phyloP scores from a whole-genome alignment of 805 yeast species.

The Ogataea trehalophila region DNA sequence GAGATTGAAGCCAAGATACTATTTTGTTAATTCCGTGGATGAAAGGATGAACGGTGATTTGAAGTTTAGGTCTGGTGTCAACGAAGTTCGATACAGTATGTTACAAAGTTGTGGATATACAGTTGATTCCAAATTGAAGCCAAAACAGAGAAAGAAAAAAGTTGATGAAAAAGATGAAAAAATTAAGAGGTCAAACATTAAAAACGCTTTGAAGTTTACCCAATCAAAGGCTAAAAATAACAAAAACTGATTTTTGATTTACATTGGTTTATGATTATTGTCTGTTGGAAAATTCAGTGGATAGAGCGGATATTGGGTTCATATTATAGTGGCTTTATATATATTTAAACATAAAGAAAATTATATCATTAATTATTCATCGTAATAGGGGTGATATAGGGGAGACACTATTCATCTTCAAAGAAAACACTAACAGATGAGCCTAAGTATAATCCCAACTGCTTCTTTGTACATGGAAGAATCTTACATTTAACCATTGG shows the following conservation, averaged over 20 bases:
- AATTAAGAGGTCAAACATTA: constrained; percentile 11
- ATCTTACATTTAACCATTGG: constrained; percentile 62
- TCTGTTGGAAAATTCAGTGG: no score
- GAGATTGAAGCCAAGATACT: constrained; percentile 35
- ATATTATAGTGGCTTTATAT: background rate
- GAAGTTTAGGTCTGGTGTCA: constrained; percentile 44
- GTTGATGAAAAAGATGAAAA: constrained; percentile 8
- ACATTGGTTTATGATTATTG: no score
- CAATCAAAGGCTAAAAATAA: constrained; percentile 1
- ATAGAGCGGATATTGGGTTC: background rate
- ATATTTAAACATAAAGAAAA: background rate
- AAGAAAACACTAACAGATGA: constrained; percentile 54
- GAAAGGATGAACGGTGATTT: constrained; percentile 21
- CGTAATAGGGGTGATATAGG: no score
- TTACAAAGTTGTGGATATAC: constrained; percentile 48
- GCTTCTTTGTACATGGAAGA: constrained; percentile 69
- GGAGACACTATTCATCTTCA: constrained; percentile 2
- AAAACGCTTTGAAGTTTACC: constrained; percentile 9
- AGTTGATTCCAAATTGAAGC: constrained; percentile 6
- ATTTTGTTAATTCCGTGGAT: constrained; percentile 48
- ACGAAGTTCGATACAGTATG: constrained; percentile 46
- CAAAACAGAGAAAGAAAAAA: constrained; percentile 8
- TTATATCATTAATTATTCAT: no score
- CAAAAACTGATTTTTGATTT: background rate
- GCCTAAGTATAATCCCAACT: constrained; percentile 67